Evolutionary conservation across 176 grass and related monocot genomes (phyloP).

Genomic region (Phoenix roebelenii): DNA sequence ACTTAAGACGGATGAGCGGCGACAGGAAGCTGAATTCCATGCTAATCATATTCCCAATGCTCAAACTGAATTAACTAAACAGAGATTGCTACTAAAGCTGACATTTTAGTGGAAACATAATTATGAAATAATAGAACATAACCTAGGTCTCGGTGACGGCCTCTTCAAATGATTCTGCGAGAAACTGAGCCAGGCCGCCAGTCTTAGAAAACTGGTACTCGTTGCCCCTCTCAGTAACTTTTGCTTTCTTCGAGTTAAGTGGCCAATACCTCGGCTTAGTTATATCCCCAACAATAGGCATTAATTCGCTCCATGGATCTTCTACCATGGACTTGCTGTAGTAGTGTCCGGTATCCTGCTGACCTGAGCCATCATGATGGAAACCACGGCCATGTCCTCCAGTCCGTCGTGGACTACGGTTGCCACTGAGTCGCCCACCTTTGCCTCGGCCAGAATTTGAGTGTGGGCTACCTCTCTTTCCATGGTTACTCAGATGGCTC

Average conservation of each 20-base stretch:
- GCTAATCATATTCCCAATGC: no score
- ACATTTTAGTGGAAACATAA: no score
- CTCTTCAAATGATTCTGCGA: no score
- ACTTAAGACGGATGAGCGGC: no score
- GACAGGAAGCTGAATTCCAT: no score
- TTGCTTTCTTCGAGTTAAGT: conserved; percentile 15
- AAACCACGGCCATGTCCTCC: conserved; percentile 16
- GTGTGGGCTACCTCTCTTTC: conserved; percentile 9
- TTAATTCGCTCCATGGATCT: conserved; percentile 24
- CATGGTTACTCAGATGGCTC: neutral
- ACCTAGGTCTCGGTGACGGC: no score
- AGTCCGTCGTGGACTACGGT: neutral
- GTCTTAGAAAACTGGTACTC: conserved; percentile 1
- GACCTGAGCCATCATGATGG: conserved; percentile 3
- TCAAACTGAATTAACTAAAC: no score
- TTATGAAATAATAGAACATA: no score
- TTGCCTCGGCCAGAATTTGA: conserved; percentile 6
- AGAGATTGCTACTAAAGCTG: no score
- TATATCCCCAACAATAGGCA: conserved; percentile 21
- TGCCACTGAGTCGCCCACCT: neutral
- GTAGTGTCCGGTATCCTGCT: neutral
- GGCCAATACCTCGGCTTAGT: conserved; percentile 14
- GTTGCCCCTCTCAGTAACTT: conserved; percentile 7
- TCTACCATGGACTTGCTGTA: conserved; percentile 25
- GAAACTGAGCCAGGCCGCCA: no score